Evolutionary conservation across 2,329 filamentous ascomycete genomes (phyloP), one percentile per base, ranked within the genome.

Genomic region (Ilyonectria sp.): DNA sequence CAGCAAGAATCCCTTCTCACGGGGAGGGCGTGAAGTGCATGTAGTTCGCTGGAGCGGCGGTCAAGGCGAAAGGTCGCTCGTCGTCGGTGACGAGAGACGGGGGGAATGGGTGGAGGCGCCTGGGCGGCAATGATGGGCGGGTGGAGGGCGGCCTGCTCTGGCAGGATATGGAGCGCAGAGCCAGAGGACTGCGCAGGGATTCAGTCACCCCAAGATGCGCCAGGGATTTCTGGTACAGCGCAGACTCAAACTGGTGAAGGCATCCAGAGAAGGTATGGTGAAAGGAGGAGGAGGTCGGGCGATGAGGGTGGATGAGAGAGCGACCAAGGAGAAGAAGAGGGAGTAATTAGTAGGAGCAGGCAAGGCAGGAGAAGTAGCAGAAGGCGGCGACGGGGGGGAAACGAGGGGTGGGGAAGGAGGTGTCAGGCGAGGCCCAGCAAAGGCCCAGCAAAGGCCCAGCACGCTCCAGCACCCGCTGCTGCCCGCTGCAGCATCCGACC

Each of bases 331-430:
- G 59, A 65, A 62, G 69, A 60, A 65, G 55, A 62, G 71, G 67
- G 63, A 64, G 68, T 71, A 67, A 67, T 33, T 60, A 57, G 67
- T 65, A 74, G 69, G 69, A 67, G 71, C 10, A 58, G 54, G 29
- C 23, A 65, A 67, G 63, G 53, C 52, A 57, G 64, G 54, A 57
- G 47, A 65, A 74, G 64, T 61, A 60, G 66, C 65, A 73, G 65
- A 66, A 65, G 74, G 68, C 65, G 58, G 53, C 26, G 53, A 37
- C 40, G 55, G 47, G 52, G 66, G 69, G 65, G 68, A 68, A 67
- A 65, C 65, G 65, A 71, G 69, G 63, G 71, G 74, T 76, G 74
- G 74, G 63, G 74, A 73, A 76, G 70, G 67, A 75, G 63, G 59
- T 63, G 55, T 63, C 59, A 66, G 66, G 62, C 63, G 37, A 66